These are phyloP conservation scores for Berkeleyomyces rouxiae DNA, from an alignment of 2,329 filamentous ascomycete species.

Conservation along the genomic window DNA sequence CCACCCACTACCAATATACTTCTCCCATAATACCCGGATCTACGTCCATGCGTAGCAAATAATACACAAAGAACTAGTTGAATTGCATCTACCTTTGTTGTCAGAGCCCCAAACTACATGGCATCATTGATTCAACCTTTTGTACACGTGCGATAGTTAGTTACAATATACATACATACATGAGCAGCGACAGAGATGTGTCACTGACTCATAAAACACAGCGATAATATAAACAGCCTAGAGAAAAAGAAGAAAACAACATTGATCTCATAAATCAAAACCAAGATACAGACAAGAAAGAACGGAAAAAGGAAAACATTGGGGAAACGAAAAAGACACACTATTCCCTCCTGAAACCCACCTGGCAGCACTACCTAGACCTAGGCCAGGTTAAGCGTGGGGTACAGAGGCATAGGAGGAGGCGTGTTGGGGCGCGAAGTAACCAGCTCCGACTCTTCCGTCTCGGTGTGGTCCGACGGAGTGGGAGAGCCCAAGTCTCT, in stretches of 20 bases:
- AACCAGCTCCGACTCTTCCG: constrained; percentile 9
- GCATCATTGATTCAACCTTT: no score
- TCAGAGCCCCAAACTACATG: no score
- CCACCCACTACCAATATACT: no score
- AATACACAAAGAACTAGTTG: no score
- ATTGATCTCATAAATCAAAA: not conserved
- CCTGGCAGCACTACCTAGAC: not conserved
- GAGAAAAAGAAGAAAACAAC: not conserved
- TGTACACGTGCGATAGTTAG: no score
- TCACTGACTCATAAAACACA: no score
- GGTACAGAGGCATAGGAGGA: constrained; percentile 9
- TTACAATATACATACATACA: no score
- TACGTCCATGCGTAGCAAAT: no score
- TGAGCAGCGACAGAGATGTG: no score
- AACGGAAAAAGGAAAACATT: not conserved
- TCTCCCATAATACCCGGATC: no score
- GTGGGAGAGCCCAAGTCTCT: not conserved
- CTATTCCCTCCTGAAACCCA: not conserved
- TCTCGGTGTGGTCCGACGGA: not conserved
- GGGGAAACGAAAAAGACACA: not conserved
- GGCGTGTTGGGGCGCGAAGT: constrained; percentile 4
- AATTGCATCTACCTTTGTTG: no score
- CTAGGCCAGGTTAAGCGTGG: constrained; percentile 8
- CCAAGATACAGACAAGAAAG: not conserved
- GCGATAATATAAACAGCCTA: no score